Evolutionary conservation across 345 rosid genomes (phyloP), one percentile per base, ranked within the genome.

Genomic region (Boechera retrofracta): DNA sequence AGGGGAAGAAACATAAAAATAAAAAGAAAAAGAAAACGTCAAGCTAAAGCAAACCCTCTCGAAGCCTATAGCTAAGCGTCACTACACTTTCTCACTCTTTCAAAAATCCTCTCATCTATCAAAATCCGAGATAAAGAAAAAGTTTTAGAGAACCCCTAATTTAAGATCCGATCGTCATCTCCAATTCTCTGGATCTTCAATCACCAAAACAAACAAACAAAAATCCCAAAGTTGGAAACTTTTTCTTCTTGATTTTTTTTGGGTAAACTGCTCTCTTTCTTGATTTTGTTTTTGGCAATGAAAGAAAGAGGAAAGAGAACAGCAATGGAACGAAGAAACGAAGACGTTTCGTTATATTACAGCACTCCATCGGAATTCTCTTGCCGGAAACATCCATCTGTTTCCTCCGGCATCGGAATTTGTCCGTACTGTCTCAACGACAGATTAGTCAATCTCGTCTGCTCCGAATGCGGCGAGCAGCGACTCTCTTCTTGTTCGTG

Each of bases 401-500:
- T 83, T 4, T 87, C 96, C 36, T 87, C 97, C 64, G 65, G 91
- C 0, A 89, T 83, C 48, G 99, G 99, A 6, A 85, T 95, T 0
- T 95, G 99, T 63, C 87, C 99, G 11, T 77, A 82, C 59, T 95
- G 99, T 73, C 91, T 95, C 67, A 88, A 88, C 71, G 99, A 95
- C 71, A 95, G 98, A n/a, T 81, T 95, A 67, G 78, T 87, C 24
- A 89, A 80, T 64, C 85, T 95, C 70, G 94, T 95, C 0, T 95
- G 99, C 55, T 89, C 98, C 0, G 98, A 92, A 64, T 95, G 99
- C 53, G 98, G 99, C 5, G 98, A 92, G 62, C 99, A 92, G 49
- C 80, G 99, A 13, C 87, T 91, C 39, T 95, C 99, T 36, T 95
- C 98, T 15, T 95, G 99, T 26, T 92, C 98, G 13, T 95, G 98